Evolutionary conservation across 345 rosid species (phyloP).

Genomic region (Garcia nutans): DNA sequence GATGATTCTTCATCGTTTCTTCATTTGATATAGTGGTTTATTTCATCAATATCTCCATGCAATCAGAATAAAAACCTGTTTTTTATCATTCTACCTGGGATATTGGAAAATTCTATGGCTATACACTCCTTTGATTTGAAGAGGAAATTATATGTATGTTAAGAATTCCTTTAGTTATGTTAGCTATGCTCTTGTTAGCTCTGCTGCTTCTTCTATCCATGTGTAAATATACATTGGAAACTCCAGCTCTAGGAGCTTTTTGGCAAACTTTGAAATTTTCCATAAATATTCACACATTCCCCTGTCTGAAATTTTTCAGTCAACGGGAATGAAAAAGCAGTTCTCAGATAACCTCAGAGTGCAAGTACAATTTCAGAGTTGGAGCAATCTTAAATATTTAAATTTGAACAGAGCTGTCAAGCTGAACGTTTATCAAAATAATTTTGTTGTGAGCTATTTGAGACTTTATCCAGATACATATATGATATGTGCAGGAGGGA

Average conservation of each 20-base stretch:
- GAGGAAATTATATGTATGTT: too few relatives aligned
- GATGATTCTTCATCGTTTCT: too few relatives aligned
- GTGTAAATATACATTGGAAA: not conserved
- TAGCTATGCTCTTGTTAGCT: not conserved
- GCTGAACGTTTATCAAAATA: not conserved
- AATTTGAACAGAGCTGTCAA: not conserved
- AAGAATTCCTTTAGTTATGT: too few relatives aligned
- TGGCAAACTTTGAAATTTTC: too few relatives aligned
- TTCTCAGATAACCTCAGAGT: not conserved
- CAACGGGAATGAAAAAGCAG: not conserved
- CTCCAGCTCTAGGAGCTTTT: too few relatives aligned
- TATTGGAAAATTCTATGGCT: not conserved
- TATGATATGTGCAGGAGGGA: constrained; percentile 51
- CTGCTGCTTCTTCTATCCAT: not conserved
- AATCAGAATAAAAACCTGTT: not conserved
- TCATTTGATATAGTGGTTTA: too few relatives aligned
- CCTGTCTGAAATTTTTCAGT: not conserved
- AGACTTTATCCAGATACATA: not conserved
- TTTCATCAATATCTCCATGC: not conserved
- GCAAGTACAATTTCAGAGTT: not conserved
- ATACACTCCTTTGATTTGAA: too few relatives aligned
- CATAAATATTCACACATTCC: too few relatives aligned
- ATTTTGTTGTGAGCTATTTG: constrained; percentile 7
- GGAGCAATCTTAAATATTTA: not conserved
- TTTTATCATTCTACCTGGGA: not conserved